Base-by-base conservation (phyloP, 2,329 filamentous ascomycete genomes). In the Dactylellina drechsleri region DNA sequence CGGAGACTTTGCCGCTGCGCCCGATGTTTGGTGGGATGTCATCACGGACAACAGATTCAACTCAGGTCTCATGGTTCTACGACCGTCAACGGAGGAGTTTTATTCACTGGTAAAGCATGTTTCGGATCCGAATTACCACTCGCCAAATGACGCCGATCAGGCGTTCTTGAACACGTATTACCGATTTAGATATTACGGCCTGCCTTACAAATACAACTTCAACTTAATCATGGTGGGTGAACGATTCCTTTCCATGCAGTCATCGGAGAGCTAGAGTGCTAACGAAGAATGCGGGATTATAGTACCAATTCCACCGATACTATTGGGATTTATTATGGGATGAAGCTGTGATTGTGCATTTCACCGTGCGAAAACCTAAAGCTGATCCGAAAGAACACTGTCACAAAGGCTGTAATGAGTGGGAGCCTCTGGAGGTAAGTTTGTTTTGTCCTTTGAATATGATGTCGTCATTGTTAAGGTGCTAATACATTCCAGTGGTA, bases 401-500 rank as follows among this genome's bases (percentile, higher is more conserved):
- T 53, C 77, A 78, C 54, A 76, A 78, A 58, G 79, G 76, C 36
- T 79, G 79, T 41, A 77, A 78, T 26, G 79, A 79, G 62, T 79
- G 78, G 77, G 79, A 79, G 43, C 76, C 74, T 12, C 59, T 79
- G 31, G 78, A 78, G 77, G 78, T 79, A 71, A 57, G 62, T 52
- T 23, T 23, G 5, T 23, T 23, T 13, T 52, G 2, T 7, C 16
- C 10, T 58, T 62, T 68, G 10, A 18, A 26, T 13, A 18, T 43
- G 2, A 4, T 45, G 28, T 16, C 20, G 23, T 18, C 12, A 57
- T 47, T 50, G 47, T 13, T 5, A 52, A 52, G n/a, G 15, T 52
- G 18, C n/a, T 23, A 52, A 66, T 54, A 1, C 26, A 54, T 66
- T 57, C 7, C 16, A 85, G 79, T 85, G 84, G 84, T 80, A 85